Evolutionary conservation across 495 filamentous ascomycete species (phyloP).

Genomic region (Pseudoneurospora amorphoporcata): DNA sequence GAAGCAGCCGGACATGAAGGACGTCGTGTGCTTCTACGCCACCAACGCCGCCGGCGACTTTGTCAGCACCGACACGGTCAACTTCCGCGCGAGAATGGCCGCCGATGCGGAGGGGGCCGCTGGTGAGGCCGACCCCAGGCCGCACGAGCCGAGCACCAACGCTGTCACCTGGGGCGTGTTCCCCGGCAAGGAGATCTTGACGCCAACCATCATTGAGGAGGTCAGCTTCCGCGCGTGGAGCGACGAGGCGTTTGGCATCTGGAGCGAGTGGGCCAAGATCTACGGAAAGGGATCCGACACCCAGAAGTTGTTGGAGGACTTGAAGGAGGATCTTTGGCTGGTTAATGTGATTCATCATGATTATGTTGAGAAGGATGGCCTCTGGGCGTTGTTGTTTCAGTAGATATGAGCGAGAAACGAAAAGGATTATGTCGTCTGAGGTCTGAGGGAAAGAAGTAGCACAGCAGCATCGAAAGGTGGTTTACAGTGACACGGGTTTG

Average conservation of each 20-base stretch:
- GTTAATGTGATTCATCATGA: slow-evolving; percentile 88
- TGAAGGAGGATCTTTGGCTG: slow-evolving; percentile 67
- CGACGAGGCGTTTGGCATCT: slow-evolving; percentile 93
- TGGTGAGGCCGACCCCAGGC: background rate
- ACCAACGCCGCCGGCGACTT: slow-evolving; percentile 63
- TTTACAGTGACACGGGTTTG: background rate
- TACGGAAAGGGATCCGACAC: slow-evolving; percentile 57
- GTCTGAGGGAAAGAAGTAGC: background rate
- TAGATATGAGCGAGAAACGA: background rate
- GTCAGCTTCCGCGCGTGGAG: slow-evolving; percentile 91
- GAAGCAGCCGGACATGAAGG: slow-evolving; percentile 38
- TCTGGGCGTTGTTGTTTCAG: slow-evolving; percentile 50
- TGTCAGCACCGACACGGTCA: slow-evolving; percentile 46
- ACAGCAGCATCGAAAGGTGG: background rate
- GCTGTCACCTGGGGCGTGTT: slow-evolving; percentile 97
- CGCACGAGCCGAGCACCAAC: slow-evolving; percentile 53
- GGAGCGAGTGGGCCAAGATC: slow-evolving; percentile 84
- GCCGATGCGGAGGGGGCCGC: slow-evolving; percentile 4
- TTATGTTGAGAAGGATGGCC: slow-evolving; percentile 53
- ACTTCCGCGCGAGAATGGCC: slow-evolving; percentile 3
- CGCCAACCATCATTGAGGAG: slow-evolving; percentile 95
- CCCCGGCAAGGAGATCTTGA: slow-evolving; percentile 91
- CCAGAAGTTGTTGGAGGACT: slow-evolving; percentile 52
- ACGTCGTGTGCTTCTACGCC: slow-evolving; percentile 76
- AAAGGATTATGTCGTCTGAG: background rate